Evolutionary conservation across 2,329 filamentous ascomycete genomes (phyloP), one percentile per base, ranked within the genome.

Genomic region (Claviceps citrina): DNA sequence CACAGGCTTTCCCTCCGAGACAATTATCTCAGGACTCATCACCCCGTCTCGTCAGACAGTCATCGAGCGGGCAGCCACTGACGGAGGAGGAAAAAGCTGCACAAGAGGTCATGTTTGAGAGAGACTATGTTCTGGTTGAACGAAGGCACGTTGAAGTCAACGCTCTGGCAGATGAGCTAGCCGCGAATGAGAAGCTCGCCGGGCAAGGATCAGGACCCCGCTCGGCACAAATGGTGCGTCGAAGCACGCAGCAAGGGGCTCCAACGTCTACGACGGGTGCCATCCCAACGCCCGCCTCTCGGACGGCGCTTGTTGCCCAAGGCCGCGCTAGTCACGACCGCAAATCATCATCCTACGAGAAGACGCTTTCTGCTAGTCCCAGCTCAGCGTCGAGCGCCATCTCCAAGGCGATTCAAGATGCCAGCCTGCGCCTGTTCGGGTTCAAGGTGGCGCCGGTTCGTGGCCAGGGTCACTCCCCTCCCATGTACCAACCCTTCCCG

Each of bases 101-200:
- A 3, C 84, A 93, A 51, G 89, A 96, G 47, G 78, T 93, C 36
- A 83, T 83, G 1, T 82, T 93, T 50, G 87, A 94, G 55, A 77
- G 89, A 47, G 91, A 96, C 48, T 98, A 96, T 52, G 89, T 98
- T 16, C 70, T 96, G 20, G 84, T 98, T 10, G 91, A 98, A 63
- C 94, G 95, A 65, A 78, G 81, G 47, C 82, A 86, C 16, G 87
- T 98, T 9, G 89, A 96, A 58, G 89, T 98, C 38, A 96, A 98
- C 57, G 91, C 91, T 3, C 81, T 98, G 52, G 91, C 91, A 18
- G 91, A 98, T 59, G 89, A 96, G 60, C 67, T 98, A 54, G 87
- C 85, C 33, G 82, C 86, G 39, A 89, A 83, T 52, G 82, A 83
- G 36, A 77, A 77, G 37, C 62, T 78, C 18, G 70, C 51, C 9